phyloP scores from a whole-genome alignment of 2,329 filamentous ascomycete genomes.

The Phyllosticta citriasiana region DNA sequence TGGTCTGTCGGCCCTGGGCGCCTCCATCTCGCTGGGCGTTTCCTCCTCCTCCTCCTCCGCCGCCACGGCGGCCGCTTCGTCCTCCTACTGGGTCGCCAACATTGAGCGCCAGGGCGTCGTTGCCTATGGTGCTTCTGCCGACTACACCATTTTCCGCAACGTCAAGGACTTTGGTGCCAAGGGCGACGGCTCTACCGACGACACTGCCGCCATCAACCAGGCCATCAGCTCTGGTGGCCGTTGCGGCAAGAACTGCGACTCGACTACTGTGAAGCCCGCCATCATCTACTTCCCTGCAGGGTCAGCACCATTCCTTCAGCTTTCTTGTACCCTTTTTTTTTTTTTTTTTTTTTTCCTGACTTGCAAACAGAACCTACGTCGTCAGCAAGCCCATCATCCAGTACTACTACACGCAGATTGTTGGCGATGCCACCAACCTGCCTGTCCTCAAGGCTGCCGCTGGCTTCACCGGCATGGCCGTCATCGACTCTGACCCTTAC shows the following conservation, averaged over 20 bases:
- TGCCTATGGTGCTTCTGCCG: constrained; percentile 47
- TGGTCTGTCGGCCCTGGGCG: constrained; percentile 19
- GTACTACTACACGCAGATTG: constrained; percentile 87
- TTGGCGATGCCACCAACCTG: constrained; percentile 64
- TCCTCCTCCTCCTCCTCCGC: background rate
- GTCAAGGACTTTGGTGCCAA: constrained; percentile 34
- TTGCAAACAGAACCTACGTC: constrained; percentile 51
- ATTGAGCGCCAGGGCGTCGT: constrained; percentile 60
- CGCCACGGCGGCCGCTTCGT: constrained; percentile 14
- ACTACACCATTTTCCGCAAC: constrained; percentile 53
- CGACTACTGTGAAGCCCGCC: constrained; percentile 71
- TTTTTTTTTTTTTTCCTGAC: background rate
- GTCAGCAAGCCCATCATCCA: constrained; percentile 71
- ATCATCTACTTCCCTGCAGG: constrained; percentile 87
- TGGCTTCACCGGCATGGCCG: constrained; percentile 69
- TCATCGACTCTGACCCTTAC: constrained; percentile 86
- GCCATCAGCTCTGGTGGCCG: constrained; percentile 70
- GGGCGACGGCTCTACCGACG: constrained; percentile 62
- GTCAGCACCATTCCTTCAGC: background rate
- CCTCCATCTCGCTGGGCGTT: constrained; percentile 15
- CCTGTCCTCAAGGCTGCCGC: constrained; percentile 60
- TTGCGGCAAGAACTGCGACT: constrained; percentile 74
- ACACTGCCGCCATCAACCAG: constrained; percentile 78
- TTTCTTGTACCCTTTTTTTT: too few relatives aligned
- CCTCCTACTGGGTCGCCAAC: constrained; percentile 59